These are phyloP conservation scores for Exophiala dermatitidis DNA, from an alignment of 2,329 filamentous ascomycete genomes.

Conservation along the genomic window DNA sequence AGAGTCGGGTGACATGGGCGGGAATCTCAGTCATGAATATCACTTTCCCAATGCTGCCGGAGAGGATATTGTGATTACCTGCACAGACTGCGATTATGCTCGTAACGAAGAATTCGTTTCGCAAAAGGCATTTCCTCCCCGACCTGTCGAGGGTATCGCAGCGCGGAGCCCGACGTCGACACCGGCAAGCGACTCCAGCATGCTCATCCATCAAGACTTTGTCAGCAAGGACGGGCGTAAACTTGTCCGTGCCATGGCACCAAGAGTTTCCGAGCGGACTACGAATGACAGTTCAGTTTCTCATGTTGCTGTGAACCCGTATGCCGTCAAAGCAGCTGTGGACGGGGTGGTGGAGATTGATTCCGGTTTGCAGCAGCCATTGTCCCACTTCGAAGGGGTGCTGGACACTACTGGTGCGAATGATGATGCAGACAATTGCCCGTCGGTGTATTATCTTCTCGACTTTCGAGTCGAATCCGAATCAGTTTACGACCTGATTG, in stretches of 20 bases:
- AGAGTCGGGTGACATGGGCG: conserved; percentile 94
- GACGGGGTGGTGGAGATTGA: conserved; percentile 57
- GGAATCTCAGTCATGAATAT: conserved; percentile 88
- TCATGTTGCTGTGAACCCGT: conserved; percentile 42
- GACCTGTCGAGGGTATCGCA: neutral
- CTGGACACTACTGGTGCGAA: conserved; percentile 27
- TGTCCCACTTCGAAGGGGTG: conserved; percentile 10
- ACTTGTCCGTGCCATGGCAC: conserved; percentile 16
- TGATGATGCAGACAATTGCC: conserved; percentile 28
- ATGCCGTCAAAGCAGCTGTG: conserved; percentile 57
- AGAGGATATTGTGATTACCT: conserved; percentile 78
- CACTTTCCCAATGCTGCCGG: conserved; percentile 73
- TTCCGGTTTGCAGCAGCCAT: conserved; percentile 56
- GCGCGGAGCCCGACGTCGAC: neutral
- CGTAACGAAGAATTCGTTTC: conserved; percentile 82
- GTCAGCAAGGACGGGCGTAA: conserved; percentile 20
- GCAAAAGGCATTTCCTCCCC: conserved; percentile 25
- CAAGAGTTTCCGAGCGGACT: neutral
- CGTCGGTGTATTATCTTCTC: conserved; percentile 22
- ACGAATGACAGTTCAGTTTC: neutral
- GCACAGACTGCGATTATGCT: conserved; percentile 63
- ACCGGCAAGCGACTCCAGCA: neutral
- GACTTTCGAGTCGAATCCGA: conserved; percentile 15
- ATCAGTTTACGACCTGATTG: conserved; percentile 2
- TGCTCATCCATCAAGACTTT: conserved; percentile 12